phyloP scores from a whole-genome alignment of 129 eudicot species.

The Heracleum sosnowskyi region DNA sequence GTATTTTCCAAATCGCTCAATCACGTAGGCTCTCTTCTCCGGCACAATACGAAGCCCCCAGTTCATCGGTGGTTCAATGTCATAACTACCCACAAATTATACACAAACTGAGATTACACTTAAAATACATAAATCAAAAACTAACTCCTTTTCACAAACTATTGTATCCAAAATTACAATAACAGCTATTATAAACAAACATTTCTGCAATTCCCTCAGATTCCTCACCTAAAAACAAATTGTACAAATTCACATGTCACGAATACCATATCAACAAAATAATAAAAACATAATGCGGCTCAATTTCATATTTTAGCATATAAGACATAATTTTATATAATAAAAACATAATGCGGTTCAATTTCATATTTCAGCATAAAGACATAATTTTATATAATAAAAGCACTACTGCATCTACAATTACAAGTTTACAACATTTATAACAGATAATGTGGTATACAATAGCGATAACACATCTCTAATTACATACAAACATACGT shows the following conservation, averaged over 20 bases:
- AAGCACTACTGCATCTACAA: too few species aligned
- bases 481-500: neutral
- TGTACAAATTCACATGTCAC: neutral
- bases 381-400: too few species aligned
- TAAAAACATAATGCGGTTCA: too few species aligned
- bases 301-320: too few species aligned
- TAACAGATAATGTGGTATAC: neutral
- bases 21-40: constrained; percentile 66
- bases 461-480: neutral
- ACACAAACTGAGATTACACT: neutral
- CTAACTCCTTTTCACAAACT: neutral
- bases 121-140: neutral
- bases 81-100: constrained; percentile 34
- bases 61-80: constrained; percentile 50
- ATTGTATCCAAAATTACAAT: neutral
- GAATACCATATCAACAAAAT: neutral
- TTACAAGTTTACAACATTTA: neutral
- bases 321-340: too few species aligned
- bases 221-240: neutral
- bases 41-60: constrained; percentile 93
- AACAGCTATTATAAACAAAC: neutral
- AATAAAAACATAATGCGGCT: too few species aligned
- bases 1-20: constrained; percentile 80
- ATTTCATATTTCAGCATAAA: too few species aligned
- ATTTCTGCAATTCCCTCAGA: neutral